Conservation (phyloP, 2,329 filamentous ascomycete genomes). For the Colletotrichum neosansevieriae region DNA sequence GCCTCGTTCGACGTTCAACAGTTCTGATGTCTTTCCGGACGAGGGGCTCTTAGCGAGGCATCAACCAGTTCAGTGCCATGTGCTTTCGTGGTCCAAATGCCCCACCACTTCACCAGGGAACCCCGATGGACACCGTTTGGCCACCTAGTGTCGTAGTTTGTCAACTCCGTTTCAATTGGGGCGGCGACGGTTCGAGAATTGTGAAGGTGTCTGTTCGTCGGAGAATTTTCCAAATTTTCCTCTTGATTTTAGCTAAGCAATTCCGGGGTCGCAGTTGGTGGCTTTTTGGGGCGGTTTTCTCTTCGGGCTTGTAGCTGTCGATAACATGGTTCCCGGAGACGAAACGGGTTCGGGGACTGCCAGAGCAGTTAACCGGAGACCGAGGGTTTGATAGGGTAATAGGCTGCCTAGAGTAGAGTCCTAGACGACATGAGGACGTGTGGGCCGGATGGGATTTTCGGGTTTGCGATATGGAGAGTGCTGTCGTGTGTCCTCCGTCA, state of each 20-base stretch:
- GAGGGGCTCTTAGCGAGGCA: neutral
- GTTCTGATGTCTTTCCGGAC: neutral
- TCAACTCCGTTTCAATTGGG: neutral
- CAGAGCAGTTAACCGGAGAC: neutral
- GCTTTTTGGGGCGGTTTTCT: neutral
- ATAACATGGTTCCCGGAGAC: conserved; percentile 19
- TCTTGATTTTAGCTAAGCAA: neutral
- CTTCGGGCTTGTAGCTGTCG: neutral
- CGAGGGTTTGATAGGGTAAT: neutral
- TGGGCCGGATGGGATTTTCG: conserved; percentile 13
- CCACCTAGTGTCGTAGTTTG: neutral
- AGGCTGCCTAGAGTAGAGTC: conserved; percentile 7
- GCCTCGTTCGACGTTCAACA: neutral
- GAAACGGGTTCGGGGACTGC: neutral
- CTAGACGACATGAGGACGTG: neutral
- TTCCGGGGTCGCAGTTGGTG: neutral
- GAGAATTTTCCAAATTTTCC: neutral
- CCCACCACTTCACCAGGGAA: neutral
- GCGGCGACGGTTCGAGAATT: neutral
- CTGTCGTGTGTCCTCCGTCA: conserved; percentile 1
- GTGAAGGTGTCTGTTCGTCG: neutral
- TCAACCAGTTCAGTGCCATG: neutral
- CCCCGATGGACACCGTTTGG: neutral
- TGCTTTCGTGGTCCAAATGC: neutral
- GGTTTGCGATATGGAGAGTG: neutral